Evolutionary conservation across 2,329 filamentous ascomycete genomes (phyloP), one percentile per base, ranked within the genome.

Genomic region (Karstenula rhodostoma): DNA sequence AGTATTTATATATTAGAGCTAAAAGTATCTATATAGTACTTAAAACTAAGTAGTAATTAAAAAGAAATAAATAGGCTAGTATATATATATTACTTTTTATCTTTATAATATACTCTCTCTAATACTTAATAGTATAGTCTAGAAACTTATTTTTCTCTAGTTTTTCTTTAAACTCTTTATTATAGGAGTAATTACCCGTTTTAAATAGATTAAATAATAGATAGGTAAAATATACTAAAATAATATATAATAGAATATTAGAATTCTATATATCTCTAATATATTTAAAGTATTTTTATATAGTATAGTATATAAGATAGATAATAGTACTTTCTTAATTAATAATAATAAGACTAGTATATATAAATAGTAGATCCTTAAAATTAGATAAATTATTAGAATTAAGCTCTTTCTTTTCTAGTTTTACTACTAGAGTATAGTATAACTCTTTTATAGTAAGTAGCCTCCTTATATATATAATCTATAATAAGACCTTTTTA

Each of bases 311-410:
- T 57, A 52, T 71, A 40, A 48, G 48, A 74, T 17, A 49, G 29
- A 43, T 13, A 69, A 54, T 50, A 17, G 19, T 17, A 12, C 29
- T 47, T 37, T 29, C 47, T 17, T 70, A 46, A 40, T 79, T 71
- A 8, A 75, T 59, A 10, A 58, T 63, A 37, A 79, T 70, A 7
- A 79, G 64, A 3, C 75, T 74, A 42, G 71, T 68, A 48, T 74
- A 73, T 0, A 64, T 60, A 7, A 64, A 67, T 44, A 22, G 22
- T 15, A 17, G 8, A 12, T 53, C 27, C 12, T 49, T n/a, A 15
- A 37, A 67, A 53, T 57, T 65, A 10, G 33, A 49, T 35, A 12
- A 40, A 8, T 9, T 19, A 6, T 49, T 53, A 62, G 49, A 57
- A 53, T 13, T 10, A 17, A 64, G 52, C 40, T 60, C 56, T 22